Conservation (phyloP, 1,139 yeast species). For the Suhomyces maxii region DNA sequence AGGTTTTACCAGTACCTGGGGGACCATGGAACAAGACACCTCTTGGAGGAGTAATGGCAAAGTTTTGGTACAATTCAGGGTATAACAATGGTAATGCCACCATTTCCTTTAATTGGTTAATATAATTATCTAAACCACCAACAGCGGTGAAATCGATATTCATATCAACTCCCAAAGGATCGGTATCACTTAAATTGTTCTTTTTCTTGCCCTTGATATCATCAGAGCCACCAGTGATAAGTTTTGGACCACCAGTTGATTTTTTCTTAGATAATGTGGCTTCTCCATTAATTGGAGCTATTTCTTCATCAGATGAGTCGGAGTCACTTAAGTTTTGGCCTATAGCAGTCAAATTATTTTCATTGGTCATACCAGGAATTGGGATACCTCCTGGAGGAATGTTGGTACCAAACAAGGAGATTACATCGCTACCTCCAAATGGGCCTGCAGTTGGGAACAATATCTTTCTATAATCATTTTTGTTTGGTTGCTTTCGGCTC, state of each 20-base stretch:
- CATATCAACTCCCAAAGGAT: conserved; percentile 93
- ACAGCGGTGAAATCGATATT: conserved; percentile 86
- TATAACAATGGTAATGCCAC: conserved; percentile 89
- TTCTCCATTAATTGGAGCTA: conserved; percentile 41
- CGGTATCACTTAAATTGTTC: conserved; percentile 81
- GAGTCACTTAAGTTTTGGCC: conserved; percentile 55
- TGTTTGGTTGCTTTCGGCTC: conserved; percentile 28
- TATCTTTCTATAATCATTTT: conserved; percentile 55
- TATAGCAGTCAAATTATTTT: conserved; percentile 46
- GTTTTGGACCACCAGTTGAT: conserved; percentile 20
- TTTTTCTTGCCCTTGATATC: conserved; percentile 48
- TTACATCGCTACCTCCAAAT: conserved; percentile 89
- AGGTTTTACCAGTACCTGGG: conserved; percentile 98
- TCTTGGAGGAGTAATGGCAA: conserved; percentile 92
- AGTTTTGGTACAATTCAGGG: conserved; percentile 90
- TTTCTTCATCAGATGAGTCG: conserved; percentile 71
- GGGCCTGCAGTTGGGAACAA: conserved; percentile 96
- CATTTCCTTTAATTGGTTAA: conserved; percentile 94
- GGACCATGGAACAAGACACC: conserved; percentile 99
- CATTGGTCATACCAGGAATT: conserved; percentile 35
- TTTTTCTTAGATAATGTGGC: conserved; percentile 33
- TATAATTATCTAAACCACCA: conserved; percentile 91
- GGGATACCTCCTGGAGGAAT: conserved; percentile 54
- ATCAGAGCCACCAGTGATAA: conserved; percentile 39
- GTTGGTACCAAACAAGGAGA: conserved; percentile 70